Base-by-base conservation (phyloP, 2,329 filamentous ascomycete species). In the Xylariaceae sp. region DNA sequence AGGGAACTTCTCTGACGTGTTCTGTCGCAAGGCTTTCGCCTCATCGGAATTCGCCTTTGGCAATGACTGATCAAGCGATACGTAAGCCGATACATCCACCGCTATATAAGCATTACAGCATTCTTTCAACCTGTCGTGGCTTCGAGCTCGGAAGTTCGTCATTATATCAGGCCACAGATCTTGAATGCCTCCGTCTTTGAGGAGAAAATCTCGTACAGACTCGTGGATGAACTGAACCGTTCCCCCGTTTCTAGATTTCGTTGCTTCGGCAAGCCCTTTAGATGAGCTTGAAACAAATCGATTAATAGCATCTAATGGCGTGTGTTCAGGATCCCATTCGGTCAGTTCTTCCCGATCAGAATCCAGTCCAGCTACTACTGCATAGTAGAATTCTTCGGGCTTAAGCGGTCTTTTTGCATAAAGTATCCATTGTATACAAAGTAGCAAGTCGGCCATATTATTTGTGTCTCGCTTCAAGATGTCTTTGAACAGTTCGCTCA, bases 181-280 rank as follows among this genome's bases (percentile, higher is more conserved):
- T 0, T 39, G 7, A 0, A 70, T 50, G 0, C 70, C 68, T 1
- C 56, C 48, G 2, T 67, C 64, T 12, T 65, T 66, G 2, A 74
- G 20, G 0, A 78, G 59, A 37, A 72, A 77, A 11, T 77, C 74
- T 1, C 66, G 57, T 0, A 77, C 71, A 0, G 74, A 75, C 46
- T 77, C 72, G 27, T 78, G 75, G 4, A 78, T 77, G 53, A 78
- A 80, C 45, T 80, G 75, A 1, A 78, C 70, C 0, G 55, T 69
- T 0, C 25, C 25, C 27, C 55, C 52, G 0, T 20, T 2, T 11
- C 62, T 56, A 0, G 59, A 55, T 17, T 56, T 67, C 0, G 67
- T 71, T 1, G 70, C 47, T 44, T 78, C 74, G 0, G 67, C 70
- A 8, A 80, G 61, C 0, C 77, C 76, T 52, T 79, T 80, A 0